These are phyloP conservation scores for Diplocarpon mali DNA, from an alignment of 2,329 filamentous ascomycete species.

Conservation along the genomic window DNA sequence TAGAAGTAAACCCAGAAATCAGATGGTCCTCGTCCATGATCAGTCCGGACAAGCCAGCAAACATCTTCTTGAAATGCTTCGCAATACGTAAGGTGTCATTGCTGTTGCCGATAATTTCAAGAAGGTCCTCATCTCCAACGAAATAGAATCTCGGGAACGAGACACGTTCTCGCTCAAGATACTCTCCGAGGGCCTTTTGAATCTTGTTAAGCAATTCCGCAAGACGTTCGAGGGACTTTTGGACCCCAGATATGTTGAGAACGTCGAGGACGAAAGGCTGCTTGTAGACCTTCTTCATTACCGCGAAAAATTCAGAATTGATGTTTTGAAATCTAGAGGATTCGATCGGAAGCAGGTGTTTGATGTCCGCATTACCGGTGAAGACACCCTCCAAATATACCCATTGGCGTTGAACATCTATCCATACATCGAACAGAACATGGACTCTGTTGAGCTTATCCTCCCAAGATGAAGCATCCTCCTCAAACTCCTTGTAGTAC, in stretches of 20 bases:
- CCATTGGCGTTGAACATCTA: conserved; percentile 99
- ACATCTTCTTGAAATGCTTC: conserved; percentile 99
- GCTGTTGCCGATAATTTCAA: conserved; percentile 99
- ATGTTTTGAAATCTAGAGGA: conserved; percentile 98
- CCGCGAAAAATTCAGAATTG: conserved; percentile 96
- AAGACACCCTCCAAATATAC: conserved; percentile 99
- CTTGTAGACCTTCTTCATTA: conserved; percentile 99
- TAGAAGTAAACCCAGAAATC: conserved; percentile 88
- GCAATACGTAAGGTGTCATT: conserved; percentile 93
- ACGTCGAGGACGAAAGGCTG: conserved; percentile 93
- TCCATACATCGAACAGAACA: conserved; percentile 98
- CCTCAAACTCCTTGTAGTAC: conserved; percentile 98
- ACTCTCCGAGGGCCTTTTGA: conserved; percentile 95
- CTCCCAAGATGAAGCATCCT: conserved; percentile 93
- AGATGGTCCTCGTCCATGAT: conserved; percentile 82
- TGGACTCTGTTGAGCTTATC: conserved; percentile 96
- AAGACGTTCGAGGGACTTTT: conserved; percentile 88
- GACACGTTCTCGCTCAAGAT: conserved; percentile 92
- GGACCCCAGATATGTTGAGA: conserved; percentile 86
- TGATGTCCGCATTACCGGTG: conserved; percentile 97
- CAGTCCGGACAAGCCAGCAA: conserved; percentile 85
- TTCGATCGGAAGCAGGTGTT: conserved; percentile 91
- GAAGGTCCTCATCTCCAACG: conserved; percentile 92
- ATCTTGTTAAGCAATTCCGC: conserved; percentile 99
- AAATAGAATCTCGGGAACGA: conserved; percentile 99